Base-by-base conservation (phyloP, 441 rosid genomes). In the Populus tomentosa region DNA sequence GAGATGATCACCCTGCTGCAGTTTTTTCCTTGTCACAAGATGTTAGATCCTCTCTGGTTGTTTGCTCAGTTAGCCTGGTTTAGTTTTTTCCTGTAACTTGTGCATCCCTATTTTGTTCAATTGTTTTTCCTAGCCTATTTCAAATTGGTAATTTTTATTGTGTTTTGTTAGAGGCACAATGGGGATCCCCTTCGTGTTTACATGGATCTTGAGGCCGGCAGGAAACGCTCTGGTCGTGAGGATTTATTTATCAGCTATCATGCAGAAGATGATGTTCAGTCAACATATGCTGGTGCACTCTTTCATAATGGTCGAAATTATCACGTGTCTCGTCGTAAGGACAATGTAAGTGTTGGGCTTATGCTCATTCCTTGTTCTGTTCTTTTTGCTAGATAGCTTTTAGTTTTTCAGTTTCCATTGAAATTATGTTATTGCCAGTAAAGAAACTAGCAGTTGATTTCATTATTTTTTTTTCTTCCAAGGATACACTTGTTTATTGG, bases 141-240 rank as follows among this genome's bases (percentile, higher is more conserved):
- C 28, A 26, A 79, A 67, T 38, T 75, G 69, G 59, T 5, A 26
- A 14, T 70, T 78, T 62, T 78, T 26, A 65, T 76, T 70, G 5
- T 70, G 66, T 46, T 77, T 76, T 26, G 69, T 42, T 68, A 92
- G 95, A 89, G 95, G 82, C 82, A 73, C 38, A 83, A 69, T 13
- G 92, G 95, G 62, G 94, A 87, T 70, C 98, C 98, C 13, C 90
- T 93, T 61, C 97, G 92, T 18, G 97, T 90, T 69, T 91, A 91
- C 82, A 91, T 94, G 98, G 97, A 94, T 76, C 93, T 94, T 40
- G 98, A 94, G 69, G 91, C 95, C 7, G 94, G 94, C 71, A 87
- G 97, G 80, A 93, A 81, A 79, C 85, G 89, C 63, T 89, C 96
- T 18, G 94, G 95, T 74, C 74, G 63, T 70, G 98, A 91, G 80